Conservation (phyloP, 768 basidiomycete genomes). For the Pisolithus tinctorius region DNA sequence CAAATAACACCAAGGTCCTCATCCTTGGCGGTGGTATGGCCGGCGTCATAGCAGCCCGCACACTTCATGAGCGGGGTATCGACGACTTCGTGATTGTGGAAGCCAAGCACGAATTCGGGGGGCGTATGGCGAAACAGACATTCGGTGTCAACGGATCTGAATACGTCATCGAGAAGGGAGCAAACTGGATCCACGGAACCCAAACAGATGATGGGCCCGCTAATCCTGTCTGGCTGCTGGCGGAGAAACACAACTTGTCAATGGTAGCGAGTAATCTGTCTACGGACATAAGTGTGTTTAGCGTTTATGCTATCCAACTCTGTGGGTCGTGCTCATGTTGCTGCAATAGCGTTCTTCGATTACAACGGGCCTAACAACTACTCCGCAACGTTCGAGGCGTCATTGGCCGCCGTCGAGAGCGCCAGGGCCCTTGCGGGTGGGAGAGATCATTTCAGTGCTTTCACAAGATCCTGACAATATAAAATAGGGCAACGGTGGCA, state of each 20-base stretch:
- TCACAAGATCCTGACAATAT: no score
- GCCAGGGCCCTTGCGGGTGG: neutral
- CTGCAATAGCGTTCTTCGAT: neutral
- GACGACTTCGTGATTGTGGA: constrained; percentile 56
- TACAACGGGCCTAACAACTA: neutral
- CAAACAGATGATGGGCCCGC: constrained; percentile 41
- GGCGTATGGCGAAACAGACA: constrained; percentile 43
- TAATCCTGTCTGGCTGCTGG: constrained; percentile 57
- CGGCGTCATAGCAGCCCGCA: no score
- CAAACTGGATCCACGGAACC: constrained; percentile 58
- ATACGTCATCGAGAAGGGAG: constrained; percentile 47
- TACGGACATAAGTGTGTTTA: neutral
- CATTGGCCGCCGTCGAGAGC: neutral
- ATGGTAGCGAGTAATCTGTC: neutral
- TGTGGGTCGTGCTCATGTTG: neutral
- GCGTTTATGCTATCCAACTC: neutral
- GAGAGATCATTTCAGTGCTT: neutral
- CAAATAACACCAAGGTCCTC: constrained; percentile 28
- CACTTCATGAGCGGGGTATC: constrained; percentile 47
- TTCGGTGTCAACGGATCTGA: constrained; percentile 37
- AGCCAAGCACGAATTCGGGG: constrained; percentile 50
- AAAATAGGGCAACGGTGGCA: constrained; percentile 38
- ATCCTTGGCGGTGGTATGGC: no score
- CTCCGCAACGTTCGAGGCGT: neutral
- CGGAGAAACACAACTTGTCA: constrained; percentile 44